Base-by-base conservation (phyloP, 768 basidiomycete genomes). In the Suillus bovinus region DNA sequence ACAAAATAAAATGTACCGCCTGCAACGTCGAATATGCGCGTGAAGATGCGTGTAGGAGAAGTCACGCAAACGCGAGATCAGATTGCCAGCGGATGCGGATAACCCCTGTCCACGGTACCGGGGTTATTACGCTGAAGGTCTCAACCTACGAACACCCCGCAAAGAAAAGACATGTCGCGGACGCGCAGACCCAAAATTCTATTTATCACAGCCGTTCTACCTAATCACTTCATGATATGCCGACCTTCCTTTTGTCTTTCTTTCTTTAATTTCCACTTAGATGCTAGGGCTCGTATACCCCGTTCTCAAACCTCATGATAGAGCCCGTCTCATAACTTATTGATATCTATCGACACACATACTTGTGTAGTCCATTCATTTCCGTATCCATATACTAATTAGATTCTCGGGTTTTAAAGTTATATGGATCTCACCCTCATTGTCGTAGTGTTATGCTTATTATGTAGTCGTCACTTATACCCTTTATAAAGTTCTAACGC, bases 31-130 rank as follows among this genome's bases (percentile, higher is more conserved):
- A 72, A 63, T 76, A 74, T 63, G 74, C 73, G 42, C 66, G 73
- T 33, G 72, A 69, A 65, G 74, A 74, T 49, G 73, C 73, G 22
- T 74, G 74, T 27, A 74, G 75, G 63, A 74, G 73, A 60, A 74
- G 74, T 14, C 73, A 74, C 33, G 70, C 67, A 59, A 56, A 56
- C 5, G 55, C 38, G 11, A 71, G 73, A 46, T 74, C 73, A 44
- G 67, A 71, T 36, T 74, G 73, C 62, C 55, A 41, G 5, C 27
- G 4, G 5, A 29, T 56, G 55, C 36, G 39, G 17, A 39, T 56
- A 13, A 27, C 24, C 27, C 55, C 55, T 56, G 55, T 56, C 36
- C 55, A 39, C 6, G 55, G 38, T 13, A 11, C 36, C 3, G 55
- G 55, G 59, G 49, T 74, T 64, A 72, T 74, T 13, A 68, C 74